Base-by-base conservation (phyloP, 306 rosid genomes). In the Vigna nakashimae region DNA sequence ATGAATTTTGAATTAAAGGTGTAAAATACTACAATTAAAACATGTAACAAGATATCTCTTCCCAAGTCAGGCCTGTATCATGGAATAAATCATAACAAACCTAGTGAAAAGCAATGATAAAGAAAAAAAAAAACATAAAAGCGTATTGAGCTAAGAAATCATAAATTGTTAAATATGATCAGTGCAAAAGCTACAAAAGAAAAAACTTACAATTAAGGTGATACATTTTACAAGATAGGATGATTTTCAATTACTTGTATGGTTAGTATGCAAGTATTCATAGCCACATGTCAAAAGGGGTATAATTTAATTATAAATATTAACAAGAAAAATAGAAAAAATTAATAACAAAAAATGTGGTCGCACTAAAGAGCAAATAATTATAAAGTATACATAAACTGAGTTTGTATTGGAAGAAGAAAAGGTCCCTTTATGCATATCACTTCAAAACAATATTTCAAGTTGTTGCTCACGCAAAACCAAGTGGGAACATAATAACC, bases 391-490 rank as follows among this genome's bases (percentile, higher is more conserved):
- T 63, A 77, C 38, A 63, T 45, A 69, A 76, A 18, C 64, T 45
- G 69, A 62, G 36, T 14, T 20, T 75, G 63, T 70, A 38, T 20
- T 53, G n/a, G 67, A 71, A 68, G 68, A 71, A 68, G 62, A 71
- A 65, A 69, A 52, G 11, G 40, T 46, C 34, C 51, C 56, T 53
- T 49, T 20, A 77, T 12, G 75, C 13, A 60, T 28, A 48, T 76
- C 68, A 59, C 65, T 66, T 75, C 52, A 73, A 14, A 68, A 77
- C 34, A 57, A 55, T 45, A 46, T 40, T 75, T 84, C 30, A 67
- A 34, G 66, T 53, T 46, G 70, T 78, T 73, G 49, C 71, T 58
- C 14, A 69, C 32, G 22, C 28, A 62, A 71, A 74, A 65, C 51
- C 28, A 65, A 32, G 51, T 62, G 38, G 66, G 66, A 65, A 69